Base-by-base conservation (phyloP, 2,329 filamentous ascomycete species). In the Geosmithia flava region DNA sequence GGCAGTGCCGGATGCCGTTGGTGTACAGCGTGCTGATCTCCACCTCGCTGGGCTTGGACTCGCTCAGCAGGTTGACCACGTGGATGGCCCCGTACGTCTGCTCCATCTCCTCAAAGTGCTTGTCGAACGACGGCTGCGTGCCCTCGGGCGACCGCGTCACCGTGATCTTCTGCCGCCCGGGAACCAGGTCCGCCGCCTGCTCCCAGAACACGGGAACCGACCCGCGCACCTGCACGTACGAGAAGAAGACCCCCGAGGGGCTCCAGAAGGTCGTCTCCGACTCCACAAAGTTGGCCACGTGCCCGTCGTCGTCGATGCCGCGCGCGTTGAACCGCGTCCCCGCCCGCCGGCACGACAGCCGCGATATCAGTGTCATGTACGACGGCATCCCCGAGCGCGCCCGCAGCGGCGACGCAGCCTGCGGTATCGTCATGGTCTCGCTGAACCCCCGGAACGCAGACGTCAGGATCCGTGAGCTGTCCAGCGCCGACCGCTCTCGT, bases 251-350 rank as follows among this genome's bases (percentile, higher is more conserved):
- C 3, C 80, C 78, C 1, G 80, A 78, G 1, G 86, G 85, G 55
- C 83, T 84, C 84, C 87, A 95, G 59, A 94, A 90, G 41, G 91
- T 81, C 0, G 89, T 95, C 66, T 98, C 93, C 0, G 89, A 93
- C 65, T 98, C 93, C n/a, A 97, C 93, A 65, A 95, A 98, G 64
- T 98, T 98, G 51, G 93, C 90, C 27, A 97, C 93, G 57, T 97
- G 88, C 15, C 93, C 93, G 59, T 97, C 89, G 61, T 98, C 93
- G 59, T 98, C 93, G 53, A 98, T 95, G 40, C 93, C 93, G 55
- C 93, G 78, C n/a, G 91, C 85, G 63, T 97, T 97, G 72, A 97
- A 98, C 41, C 93, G 79, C 16, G 93, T 98, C 20, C 93, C 93
- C 17, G 93, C 93, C 67, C 91, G 80, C 55, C 82, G 78, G 59